phyloP scores from a whole-genome alignment of 148 eudicot species.

The Camellia granthamiana region DNA sequence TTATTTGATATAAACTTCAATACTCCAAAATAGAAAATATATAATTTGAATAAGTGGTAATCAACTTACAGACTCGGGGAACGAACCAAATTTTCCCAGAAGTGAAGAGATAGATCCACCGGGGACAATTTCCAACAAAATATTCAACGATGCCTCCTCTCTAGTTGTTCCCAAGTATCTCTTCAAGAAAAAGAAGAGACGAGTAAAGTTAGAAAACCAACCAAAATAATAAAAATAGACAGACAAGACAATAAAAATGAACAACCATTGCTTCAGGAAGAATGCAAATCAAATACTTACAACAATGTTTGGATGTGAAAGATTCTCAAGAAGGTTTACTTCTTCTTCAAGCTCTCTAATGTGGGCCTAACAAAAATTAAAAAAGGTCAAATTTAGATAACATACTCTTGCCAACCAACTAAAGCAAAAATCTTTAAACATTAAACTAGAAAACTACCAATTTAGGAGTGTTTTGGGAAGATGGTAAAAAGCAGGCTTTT shows the following conservation, averaged over 20 bases:
- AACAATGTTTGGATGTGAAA: constrained; percentile 89
- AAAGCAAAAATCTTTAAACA: background rate
- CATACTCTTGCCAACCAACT: constrained; percentile 29
- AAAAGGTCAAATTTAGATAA: background rate
- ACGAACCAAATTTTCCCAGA: constrained; percentile 89
- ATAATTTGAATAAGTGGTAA: background rate
- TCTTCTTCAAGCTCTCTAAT: constrained; percentile 92
- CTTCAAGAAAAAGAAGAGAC: constrained; percentile 32
- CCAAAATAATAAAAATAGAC: background rate
- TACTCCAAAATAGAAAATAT: background rate
- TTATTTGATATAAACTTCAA: background rate
- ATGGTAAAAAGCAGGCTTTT: too few species aligned
- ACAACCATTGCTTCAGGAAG: background rate
- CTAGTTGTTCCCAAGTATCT: constrained; percentile 92
- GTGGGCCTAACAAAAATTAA: constrained; percentile 50
- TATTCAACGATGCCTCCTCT: constrained; percentile 82
- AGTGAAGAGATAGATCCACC: constrained; percentile 98
- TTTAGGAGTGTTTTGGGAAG: too few species aligned
- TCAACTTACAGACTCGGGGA: constrained; percentile 87
- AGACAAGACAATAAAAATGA: background rate
- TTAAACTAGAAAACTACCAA: background rate
- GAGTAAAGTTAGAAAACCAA: constrained; percentile 16
- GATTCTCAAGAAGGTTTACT: constrained; percentile 86
- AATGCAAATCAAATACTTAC: constrained; percentile 40
- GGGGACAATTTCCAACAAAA: constrained; percentile 87